Base-by-base conservation (phyloP, 2,329 filamentous ascomycete species). In the Ceratocystis huliohia region DNA sequence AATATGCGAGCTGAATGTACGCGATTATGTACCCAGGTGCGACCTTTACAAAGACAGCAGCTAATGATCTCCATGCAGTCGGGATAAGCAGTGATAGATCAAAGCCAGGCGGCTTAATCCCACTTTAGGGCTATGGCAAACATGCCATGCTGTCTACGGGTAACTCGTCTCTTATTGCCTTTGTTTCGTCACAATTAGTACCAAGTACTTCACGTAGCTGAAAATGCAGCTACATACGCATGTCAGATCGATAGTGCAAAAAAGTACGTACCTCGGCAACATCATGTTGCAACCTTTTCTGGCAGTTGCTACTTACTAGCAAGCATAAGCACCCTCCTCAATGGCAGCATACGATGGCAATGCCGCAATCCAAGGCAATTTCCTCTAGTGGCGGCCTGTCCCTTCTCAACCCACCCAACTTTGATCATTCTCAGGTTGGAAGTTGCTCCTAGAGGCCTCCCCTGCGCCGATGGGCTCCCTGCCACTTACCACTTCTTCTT, bases 371-470 rank as follows among this genome's bases (percentile, higher is more conserved):
- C 17, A 59, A 20, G 25, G 56, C 30, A 59, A 30, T 37, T 59
- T 15, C 56, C 17, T 17, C 15, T 37, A 4, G 28, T 59, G 30
- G 22, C 13, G 25, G 56, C 15, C 20, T 30, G 28, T n/a, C 13
- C 56, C 33, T 59, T 17, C 53, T 59, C 25, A n/a, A 37, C 33
- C 13, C 53, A 33, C 5, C n/a, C 56, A 8, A 1, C 28, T n/a
- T n/a, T 7, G 3, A 33, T 59, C 56, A 25, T 4, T 28, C 28
- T 10, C 56, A 37, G 33, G 28, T 37, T 17, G 28, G 56, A 28
- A 59, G 33, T 30, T 59, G 56, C 56, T 17, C 28, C 28, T 33
- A 33, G 56, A 59, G 56, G 56, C 56, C 56, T 59, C 56, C 56
- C 33, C 30, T 17, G 28, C 7, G 15, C 56, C 28, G 56, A n/a